Percentiles rank a stretch among this genome's conserved stretches.
Evolutionary conservation across 2,329 filamentous ascomycete genomes (phyloP).

Genomic region (Paracorniculantispora psalliotae): DNA sequence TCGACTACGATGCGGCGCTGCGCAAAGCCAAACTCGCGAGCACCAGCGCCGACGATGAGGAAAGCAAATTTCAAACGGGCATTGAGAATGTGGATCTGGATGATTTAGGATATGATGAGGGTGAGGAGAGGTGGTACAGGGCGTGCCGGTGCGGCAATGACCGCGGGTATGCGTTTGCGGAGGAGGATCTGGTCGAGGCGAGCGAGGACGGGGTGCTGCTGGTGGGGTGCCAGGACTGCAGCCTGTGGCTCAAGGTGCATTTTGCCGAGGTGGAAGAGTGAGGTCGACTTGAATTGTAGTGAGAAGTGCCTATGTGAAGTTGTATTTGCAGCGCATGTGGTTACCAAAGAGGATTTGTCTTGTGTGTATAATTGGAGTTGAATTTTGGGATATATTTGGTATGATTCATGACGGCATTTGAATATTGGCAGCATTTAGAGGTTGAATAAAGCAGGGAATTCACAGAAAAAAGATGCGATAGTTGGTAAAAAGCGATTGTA

Average conservation of each 20-base stretch:
- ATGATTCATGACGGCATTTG: no score
- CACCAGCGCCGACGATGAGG: constrained; percentile 18
- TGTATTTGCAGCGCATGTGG: constrained; percentile 9
- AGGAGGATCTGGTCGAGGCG: constrained; percentile 55
- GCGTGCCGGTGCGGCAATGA: constrained; percentile 60
- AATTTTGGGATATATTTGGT: no score
- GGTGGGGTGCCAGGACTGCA: constrained; percentile 62
- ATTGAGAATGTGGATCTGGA: constrained; percentile 62
- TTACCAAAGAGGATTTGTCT: no score
- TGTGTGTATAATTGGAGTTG: no score
- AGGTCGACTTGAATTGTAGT: constrained; percentile 12
- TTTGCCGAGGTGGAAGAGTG: constrained; percentile 50
- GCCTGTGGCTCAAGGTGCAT: constrained; percentile 60
- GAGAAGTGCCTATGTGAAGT: neutral
- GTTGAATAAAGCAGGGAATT: no score
- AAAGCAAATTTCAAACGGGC: constrained; percentile 47
- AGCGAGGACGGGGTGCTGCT: constrained; percentile 55
- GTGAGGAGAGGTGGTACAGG: constrained; percentile 46
- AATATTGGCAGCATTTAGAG: no score
- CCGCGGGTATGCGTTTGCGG: constrained; percentile 53
- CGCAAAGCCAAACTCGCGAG: constrained; percentile 27
- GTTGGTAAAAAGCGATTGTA: constrained; percentile 33
- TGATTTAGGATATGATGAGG: constrained; percentile 53
- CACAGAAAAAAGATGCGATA: no score
- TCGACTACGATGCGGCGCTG: constrained; percentile 50